Evolutionary conservation across 345 rosid genomes (phyloP), one percentile per base, ranked within the genome.

Genomic region (Brassica cretica): DNA sequence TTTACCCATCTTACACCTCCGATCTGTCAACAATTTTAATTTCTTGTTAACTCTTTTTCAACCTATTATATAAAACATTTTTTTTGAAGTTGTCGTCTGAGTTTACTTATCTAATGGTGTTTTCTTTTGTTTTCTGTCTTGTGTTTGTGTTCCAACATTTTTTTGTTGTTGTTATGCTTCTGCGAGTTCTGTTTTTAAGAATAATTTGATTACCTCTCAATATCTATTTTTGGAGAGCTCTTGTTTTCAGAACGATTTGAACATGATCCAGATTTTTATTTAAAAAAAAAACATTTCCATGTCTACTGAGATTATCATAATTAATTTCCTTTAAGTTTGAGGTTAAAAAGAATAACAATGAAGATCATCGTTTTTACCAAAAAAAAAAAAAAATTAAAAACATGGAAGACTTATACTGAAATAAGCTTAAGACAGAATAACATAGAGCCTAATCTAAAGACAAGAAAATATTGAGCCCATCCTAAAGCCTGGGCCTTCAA

Each of bases 61-160:
- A 44, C 11, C 1, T 53, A 12, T 27, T 9, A 41, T 70, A 79
- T 18, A 21, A 49, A 59, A 74, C 46, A 9, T 39, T n/a, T 60
- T 73, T 73, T 55, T 4, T 21, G 4, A 10, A 62, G n/a, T 64
- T 64, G 33, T 71, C 16, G 30, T 77, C 37, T 76, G 73, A 59
- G 76, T 46, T 63, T 59, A 25, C 79, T 68, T 60, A 60, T 35
- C 19, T 25, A 32, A 63, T 5, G 55, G 14, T 35, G 19, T 30
- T 64, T 73, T 61, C 2, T 44, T 11, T 5, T 24, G 3, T 44
- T 49, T n/a, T 1, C 0, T 8, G 18, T 64, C 30, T 56, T 5
- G 30, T 58, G 69, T 76, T 61, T 76, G 18, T 68, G 69, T 76
- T 60, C 55, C 19, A 64, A 35, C 18, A 1, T 5, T 10, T 11